phyloP scores from a whole-genome alignment of 2,329 filamentous ascomycete genomes.

The Monilinia polystroma region DNA sequence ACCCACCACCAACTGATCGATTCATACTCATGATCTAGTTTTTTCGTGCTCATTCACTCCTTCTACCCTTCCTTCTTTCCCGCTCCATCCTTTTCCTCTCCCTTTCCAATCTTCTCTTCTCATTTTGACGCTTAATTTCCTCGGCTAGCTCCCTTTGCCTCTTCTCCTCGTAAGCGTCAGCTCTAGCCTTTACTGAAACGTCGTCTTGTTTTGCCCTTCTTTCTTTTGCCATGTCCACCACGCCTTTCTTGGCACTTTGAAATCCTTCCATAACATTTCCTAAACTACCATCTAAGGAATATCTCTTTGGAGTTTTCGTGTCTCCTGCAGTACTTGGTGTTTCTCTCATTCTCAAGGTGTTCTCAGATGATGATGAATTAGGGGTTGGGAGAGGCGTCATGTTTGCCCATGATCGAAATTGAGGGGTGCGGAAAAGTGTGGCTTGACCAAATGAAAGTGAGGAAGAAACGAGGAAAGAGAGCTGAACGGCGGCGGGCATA shows the following conservation, averaged over 20 bases:
- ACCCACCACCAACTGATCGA: background rate
- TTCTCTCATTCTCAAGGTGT: constrained; percentile 5
- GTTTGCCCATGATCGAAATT: constrained; percentile 43
- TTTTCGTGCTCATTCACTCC: background rate
- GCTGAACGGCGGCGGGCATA: constrained; percentile 52
- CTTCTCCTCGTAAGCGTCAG: constrained; percentile 14
- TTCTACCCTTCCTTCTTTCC: background rate
- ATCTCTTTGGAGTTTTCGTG: background rate
- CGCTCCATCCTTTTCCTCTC: constrained; percentile 2
- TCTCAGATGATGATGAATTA: constrained; percentile 1
- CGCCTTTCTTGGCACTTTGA: constrained; percentile 12
- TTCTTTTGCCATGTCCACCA: background rate
- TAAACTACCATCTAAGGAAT: constrained; percentile 10
- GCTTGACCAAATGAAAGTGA: constrained; percentile 46
- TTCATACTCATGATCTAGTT: background rate
- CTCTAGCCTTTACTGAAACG: background rate
- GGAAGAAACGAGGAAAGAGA: constrained; percentile 57
- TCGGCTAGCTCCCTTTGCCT: constrained; percentile 9
- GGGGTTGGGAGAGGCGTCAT: constrained; percentile 38
- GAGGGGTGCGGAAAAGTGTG: constrained; percentile 44
- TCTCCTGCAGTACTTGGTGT: background rate
- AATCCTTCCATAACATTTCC: constrained; percentile 12
- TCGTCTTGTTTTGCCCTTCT: constrained; percentile 14
- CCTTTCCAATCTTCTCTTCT: constrained; percentile 8
- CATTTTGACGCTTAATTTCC: constrained; percentile 1